phyloP scores from a whole-genome alignment of 495 filamentous ascomycete genomes.

The Penicillium bialowiezense region DNA sequence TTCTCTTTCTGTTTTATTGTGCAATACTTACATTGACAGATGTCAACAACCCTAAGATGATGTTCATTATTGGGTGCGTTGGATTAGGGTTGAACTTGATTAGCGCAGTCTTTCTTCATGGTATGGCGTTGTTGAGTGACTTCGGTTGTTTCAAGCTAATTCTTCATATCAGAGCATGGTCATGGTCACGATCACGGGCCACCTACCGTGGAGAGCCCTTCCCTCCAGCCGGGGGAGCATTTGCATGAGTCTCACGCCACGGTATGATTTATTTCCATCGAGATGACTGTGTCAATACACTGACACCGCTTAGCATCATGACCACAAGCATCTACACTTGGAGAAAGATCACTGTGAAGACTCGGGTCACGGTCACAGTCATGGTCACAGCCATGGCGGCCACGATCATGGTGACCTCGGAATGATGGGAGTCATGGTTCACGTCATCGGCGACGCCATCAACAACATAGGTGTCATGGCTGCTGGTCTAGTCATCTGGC shows the following conservation, averaged over 20 bases:
- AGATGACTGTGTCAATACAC: background rate
- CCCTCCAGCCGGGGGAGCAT: conserved; percentile 9
- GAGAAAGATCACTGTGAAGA: conserved; percentile 7
- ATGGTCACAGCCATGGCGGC: conserved; percentile 22
- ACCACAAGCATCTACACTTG: conserved; percentile 20
- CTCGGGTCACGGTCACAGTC: conserved; percentile 47
- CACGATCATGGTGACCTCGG: conserved; percentile 41
- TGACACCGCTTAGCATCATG: conserved; percentile 14
- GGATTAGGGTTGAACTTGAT: conserved; percentile 77
- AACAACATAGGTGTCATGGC: conserved; percentile 52
- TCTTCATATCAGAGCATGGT: conserved; percentile 21
- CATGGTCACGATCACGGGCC: conserved; percentile 18
- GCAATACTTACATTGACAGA: too few species aligned
- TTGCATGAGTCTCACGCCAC: conserved; percentile 14
- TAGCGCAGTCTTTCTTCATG: conserved; percentile 76
- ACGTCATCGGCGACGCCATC: conserved; percentile 48
- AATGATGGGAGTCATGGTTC: conserved; percentile 47
- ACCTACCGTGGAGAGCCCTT: conserved; percentile 7
- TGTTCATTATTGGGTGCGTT: conserved; percentile 71
- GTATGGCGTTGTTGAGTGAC: conserved; percentile 22
- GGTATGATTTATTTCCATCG: background rate
- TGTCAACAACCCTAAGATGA: conserved; percentile 68
- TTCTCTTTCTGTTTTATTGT: too few species aligned
- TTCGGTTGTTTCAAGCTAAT: background rate
- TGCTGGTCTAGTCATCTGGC: conserved; percentile 44